phyloP scores from a whole-genome alignment of 1,284 basidiomycete species.

The Leccinum pachyderme region DNA sequence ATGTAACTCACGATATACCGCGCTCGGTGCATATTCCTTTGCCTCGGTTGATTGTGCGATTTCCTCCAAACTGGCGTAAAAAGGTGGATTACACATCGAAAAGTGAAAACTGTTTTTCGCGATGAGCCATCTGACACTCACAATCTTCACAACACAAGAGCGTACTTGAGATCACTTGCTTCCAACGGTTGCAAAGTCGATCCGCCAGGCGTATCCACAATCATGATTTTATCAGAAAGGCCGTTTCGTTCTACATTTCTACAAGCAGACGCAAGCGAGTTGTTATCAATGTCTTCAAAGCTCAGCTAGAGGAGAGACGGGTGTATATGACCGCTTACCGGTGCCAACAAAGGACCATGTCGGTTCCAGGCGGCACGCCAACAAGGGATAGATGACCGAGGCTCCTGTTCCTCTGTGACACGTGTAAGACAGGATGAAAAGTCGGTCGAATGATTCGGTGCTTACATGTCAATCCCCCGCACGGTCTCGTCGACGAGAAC shows the following conservation, averaged over 20 bases:
- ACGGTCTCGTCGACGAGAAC: slow-evolving; percentile 18
- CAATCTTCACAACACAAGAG: neutral
- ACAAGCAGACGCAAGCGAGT: slow-evolving; percentile 54
- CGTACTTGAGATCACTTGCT: slow-evolving; percentile 20
- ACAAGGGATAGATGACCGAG: slow-evolving; percentile 85
- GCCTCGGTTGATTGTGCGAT: slow-evolving; percentile 54
- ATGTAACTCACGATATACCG: slow-evolving; percentile 41
- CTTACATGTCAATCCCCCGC: slow-evolving; percentile 57
- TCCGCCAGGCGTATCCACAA: slow-evolving; percentile 41
- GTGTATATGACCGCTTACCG: slow-evolving; percentile 42
- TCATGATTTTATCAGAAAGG: slow-evolving; percentile 48
- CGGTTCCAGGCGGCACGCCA: slow-evolving; percentile 59
- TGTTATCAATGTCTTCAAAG: slow-evolving; percentile 62
- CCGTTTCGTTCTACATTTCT: slow-evolving; percentile 56
- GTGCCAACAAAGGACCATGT: slow-evolving; percentile 67
- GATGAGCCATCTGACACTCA: neutral
- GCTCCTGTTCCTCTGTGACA: slow-evolving; percentile 81
- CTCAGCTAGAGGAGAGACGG: neutral
- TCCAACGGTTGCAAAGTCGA: slow-evolving; percentile 53
- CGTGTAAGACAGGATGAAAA: neutral
- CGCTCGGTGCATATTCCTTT: slow-evolving; percentile 65
- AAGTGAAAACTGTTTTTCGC: slow-evolving; percentile 52
- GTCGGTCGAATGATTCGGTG: neutral
- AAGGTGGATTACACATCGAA: slow-evolving; percentile 95
- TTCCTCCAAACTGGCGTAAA: slow-evolving; percentile 76